These are phyloP conservation scores for Ramichloridium luteum DNA, from an alignment of 2,329 filamentous ascomycete genomes.

Conservation along the genomic window DNA sequence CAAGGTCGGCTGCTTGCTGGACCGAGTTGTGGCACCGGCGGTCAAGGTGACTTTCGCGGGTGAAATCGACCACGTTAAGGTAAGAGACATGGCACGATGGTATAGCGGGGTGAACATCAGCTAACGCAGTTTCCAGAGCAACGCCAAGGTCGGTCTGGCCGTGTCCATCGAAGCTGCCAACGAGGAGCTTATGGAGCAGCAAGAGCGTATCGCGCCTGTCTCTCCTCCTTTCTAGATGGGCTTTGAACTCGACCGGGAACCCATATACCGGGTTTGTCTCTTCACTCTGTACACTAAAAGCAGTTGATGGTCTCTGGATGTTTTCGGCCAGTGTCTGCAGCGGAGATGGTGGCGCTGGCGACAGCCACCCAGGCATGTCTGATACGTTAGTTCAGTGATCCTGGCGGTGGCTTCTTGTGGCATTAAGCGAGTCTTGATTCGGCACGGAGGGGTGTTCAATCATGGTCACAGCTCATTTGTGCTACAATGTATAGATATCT, in stretches of 20 bases:
- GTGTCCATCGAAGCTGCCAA: conserved; percentile 79
- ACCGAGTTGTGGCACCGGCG: conserved; percentile 89
- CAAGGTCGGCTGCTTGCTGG: conserved; percentile 81
- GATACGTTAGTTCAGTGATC: no score
- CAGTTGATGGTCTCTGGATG: conserved; percentile 4
- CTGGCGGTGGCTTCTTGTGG: no score
- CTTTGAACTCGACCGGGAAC: no score
- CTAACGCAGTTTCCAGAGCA: conserved; percentile 51
- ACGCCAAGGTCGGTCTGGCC: conserved; percentile 86
- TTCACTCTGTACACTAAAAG: conserved; percentile 17
- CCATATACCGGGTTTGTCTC: no score
- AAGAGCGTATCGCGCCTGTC: conserved; percentile 41
- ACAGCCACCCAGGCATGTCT: no score
- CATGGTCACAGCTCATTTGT: no score
- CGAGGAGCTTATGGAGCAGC: conserved; percentile 79
- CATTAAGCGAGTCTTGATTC: no score
- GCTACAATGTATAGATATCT: no score
- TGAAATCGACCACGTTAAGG: conserved; percentile 91
- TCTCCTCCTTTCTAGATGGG: conserved; percentile 23
- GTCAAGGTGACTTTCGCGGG: conserved; percentile 91
- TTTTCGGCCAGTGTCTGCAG: no score
- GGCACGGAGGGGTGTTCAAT: no score
- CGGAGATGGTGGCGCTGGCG: no score
- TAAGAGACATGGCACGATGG: no score
- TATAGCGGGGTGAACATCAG: neutral